Conservation (phyloP, 2,329 filamentous ascomycete species). For the Monosporascus sp. region DNA sequence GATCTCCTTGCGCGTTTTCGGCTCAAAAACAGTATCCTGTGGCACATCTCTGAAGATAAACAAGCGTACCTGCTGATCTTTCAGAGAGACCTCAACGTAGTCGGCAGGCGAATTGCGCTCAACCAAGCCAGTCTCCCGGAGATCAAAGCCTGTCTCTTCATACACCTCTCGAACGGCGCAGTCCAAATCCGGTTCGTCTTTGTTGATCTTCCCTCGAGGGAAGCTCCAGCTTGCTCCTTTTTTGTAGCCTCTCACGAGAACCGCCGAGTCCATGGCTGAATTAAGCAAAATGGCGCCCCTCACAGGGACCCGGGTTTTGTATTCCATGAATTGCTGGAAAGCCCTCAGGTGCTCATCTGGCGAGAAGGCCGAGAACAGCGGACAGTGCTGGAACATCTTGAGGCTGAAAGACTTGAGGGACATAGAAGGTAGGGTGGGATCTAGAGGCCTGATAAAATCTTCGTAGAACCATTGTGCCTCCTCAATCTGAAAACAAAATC, state of each 20-base stretch:
- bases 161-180: slow-evolving; percentile 93
- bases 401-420: slow-evolving; percentile 80
- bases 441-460: slow-evolving; percentile 91
- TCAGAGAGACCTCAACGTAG: slow-evolving; percentile 82
- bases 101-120: slow-evolving; percentile 67
- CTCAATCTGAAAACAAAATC: slow-evolving; percentile 97
- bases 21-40: slow-evolving; percentile 81
- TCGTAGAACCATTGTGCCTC: slow-evolving; percentile 99
- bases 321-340: slow-evolving; percentile 86
- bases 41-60: slow-evolving; percentile 89
- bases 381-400: slow-evolving; percentile 90
- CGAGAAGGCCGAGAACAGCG: slow-evolving; percentile 76
- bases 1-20: slow-evolving; percentile 92
- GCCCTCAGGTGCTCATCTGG: slow-evolving; percentile 72
- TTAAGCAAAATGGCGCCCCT: slow-evolving; percentile 92
- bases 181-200: slow-evolving; percentile 88
- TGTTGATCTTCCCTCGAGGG: slow-evolving; percentile 95
- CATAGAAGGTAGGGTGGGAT: slow-evolving; percentile 80
- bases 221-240: slow-evolving; percentile 96
- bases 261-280: slow-evolving; percentile 84
- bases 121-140: slow-evolving; percentile 70
- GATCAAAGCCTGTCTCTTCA: slow-evolving; percentile 90
- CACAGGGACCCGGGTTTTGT: slow-evolving; percentile 92
- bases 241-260: slow-evolving; percentile 97
- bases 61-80: slow-evolving; percentile 86